Conservation (phyloP, 306 rosid species). For the Astragalus membranaceus region DNA sequence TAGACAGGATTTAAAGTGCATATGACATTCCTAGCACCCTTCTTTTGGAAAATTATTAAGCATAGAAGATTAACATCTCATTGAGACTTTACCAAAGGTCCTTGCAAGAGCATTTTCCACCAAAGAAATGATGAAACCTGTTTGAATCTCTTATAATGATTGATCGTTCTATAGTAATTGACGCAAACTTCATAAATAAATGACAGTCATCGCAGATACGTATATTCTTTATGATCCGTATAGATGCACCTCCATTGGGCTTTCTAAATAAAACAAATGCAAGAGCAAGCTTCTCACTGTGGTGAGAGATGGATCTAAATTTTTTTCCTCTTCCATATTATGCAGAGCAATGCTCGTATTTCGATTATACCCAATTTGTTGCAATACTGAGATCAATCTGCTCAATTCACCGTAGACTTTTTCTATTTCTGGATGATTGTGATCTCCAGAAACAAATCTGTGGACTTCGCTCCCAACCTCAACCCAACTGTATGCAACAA, state of each 20-base stretch:
- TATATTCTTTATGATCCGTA: conserved; percentile 45
- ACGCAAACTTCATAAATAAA: conserved; percentile 41
- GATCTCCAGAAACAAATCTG: conserved; percentile 41
- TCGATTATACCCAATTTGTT: conserved; percentile 38
- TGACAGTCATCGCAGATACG: conserved; percentile 49
- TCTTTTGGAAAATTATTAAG: conserved; percentile 10
- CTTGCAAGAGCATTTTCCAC: conserved; percentile 45
- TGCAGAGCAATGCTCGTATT: conserved; percentile 36
- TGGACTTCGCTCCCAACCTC: conserved; percentile 39
- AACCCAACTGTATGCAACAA: conserved; percentile 45
- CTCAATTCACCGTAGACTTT: conserved; percentile 27
- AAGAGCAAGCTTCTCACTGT: conserved; percentile 52
- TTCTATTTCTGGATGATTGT: conserved; percentile 28
- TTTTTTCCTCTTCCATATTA: conserved; percentile 44
- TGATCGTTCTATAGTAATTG: conserved; percentile 18
- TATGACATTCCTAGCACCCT: not conserved
- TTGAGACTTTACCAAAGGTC: conserved; percentile 35
- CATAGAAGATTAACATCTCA: conserved; percentile 1
- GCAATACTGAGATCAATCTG: conserved; percentile 22
- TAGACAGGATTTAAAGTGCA: not conserved
- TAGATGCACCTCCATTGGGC: conserved; percentile 28
- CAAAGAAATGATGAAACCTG: conserved; percentile 45
- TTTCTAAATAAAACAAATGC: conserved; percentile 38
- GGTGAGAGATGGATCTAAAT: conserved; percentile 40
- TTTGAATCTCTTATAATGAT: conserved; percentile 44